Evolutionary conservation across 805 yeast species (phyloP).

Genomic region (Priceomyces haplophilus): DNA sequence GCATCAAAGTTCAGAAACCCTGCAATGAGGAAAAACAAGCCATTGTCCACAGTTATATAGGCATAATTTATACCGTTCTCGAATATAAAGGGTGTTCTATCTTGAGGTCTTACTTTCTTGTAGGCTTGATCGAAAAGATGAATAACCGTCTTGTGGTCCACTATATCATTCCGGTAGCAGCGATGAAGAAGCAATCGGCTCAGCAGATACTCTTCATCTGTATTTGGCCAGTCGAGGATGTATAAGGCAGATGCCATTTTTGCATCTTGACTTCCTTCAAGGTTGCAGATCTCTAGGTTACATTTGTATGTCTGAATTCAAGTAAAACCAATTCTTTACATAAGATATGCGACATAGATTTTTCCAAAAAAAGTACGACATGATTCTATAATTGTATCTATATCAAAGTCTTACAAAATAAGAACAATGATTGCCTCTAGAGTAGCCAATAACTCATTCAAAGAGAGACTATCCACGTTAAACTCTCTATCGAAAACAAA

Average conservation of each 20-base stretch:
- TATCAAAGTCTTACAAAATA: not conserved
- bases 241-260: conserved; percentile 34
- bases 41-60: conserved; percentile 47
- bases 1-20: conserved; percentile 49
- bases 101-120: conserved; percentile 17
- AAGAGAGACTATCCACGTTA: conserved; percentile 5
- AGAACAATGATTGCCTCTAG: not conserved
- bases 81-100: conserved; percentile 42
- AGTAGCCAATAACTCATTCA: conserved; percentile 1
- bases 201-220: conserved; percentile 20
- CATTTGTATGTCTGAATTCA: too few species aligned
- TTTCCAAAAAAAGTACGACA: too few species aligned
- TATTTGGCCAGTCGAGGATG: conserved; percentile 34
- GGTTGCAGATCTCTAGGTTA: too few species aligned
- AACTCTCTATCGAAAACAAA: conserved; percentile 1
- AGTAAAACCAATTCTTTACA: too few species aligned
- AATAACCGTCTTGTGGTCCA: conserved; percentile 21
- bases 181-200: conserved; percentile 36
- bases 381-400: too few species aligned
- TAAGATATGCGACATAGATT: too few species aligned
- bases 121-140: conserved; percentile 23
- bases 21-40: conserved; percentile 41
- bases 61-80: conserved; percentile 53
- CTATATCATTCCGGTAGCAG: conserved; percentile 30
- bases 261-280: not conserved